phyloP scores from a whole-genome alignment of 2,329 filamentous ascomycete genomes.

The Cladophialophora bantiana region DNA sequence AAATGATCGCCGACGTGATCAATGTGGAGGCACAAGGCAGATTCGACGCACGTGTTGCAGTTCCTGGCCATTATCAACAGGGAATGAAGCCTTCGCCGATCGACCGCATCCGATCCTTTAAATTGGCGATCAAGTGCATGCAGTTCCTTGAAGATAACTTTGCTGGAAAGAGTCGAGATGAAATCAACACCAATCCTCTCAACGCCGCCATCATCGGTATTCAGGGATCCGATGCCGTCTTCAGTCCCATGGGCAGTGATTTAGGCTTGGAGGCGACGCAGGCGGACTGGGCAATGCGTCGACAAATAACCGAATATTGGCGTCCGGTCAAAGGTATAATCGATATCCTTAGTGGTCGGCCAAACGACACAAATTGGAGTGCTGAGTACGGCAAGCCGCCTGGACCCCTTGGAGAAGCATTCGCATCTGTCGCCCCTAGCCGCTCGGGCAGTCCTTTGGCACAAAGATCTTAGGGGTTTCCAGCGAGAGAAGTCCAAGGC shows the following conservation, averaged over 20 bases:
- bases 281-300: conserved; percentile 90
- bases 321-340: conserved; percentile 78
- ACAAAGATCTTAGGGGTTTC: not conserved
- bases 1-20: conserved; percentile 94
- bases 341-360: conserved; percentile 80
- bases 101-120: conserved; percentile 90
- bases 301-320: conserved; percentile 88
- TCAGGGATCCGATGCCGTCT: conserved; percentile 86
- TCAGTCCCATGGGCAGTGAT: conserved; percentile 73
- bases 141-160: conserved; percentile 81
- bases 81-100: conserved; percentile 91
- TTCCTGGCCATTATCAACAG: conserved; percentile 93
- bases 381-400: conserved; percentile 34
- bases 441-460: not conserved
- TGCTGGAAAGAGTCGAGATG: conserved; percentile 68
- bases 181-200: conserved; percentile 75
- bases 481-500: not conserved
- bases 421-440: not conserved
- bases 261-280: conserved; percentile 77
- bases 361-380: conserved; percentile 46
- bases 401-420: not conserved
- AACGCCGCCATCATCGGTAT: conserved; percentile 89
- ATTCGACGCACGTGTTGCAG: conserved; percentile 90
- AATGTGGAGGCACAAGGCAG: conserved; percentile 88
- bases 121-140: conserved; percentile 92